Evolutionary conservation across 306 rosid species (phyloP), one percentile per base, ranked within the genome.

Genomic region (Vicia faba): DNA sequence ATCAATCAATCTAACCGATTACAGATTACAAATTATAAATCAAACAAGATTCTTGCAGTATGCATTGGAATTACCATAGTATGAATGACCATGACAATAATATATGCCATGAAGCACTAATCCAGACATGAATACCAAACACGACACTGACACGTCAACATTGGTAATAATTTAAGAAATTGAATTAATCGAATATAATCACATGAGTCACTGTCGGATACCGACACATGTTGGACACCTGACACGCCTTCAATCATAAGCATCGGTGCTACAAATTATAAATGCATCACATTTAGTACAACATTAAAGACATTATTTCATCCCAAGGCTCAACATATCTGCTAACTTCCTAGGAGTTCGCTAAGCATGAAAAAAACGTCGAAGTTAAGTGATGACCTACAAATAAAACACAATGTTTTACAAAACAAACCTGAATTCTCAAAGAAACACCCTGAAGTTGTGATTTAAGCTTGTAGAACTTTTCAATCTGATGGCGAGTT

Each of bases 401-500:
- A 62, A 43, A 48, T 1, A 5, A 67, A 40, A 26, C 20, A 14
- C 45, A 2, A 48, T 15, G 61, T n/a, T 54, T 45, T 10, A 13
- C 23, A 54, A 62, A 75, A 39, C 68, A 70, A 76, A 91, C 97
- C 89, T 91, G 93, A 76, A 88, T 86, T 81, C 93, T 88, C 62
- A 88, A 84, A 72, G 96, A 20, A 41, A 91, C 97, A 6, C 96
- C 96, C 83, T 91, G 92, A 45, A 91, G 92, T 81, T 91, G 95
- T 0, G 97, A 91, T 81, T 88, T 91, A 61, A 91, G 95, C 85
- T 88, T 86, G 84, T 84, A 88, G 72, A 88, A 88, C 70, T 91
- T 91, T 58, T 88, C 97, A 75, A 91, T 77, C 82, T 91, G 97
- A 81, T 91, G 97, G 26, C 97, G 85, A 12, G 96, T 91, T 75